Percentiles rank a stretch among this genome's conserved stretches.
phyloP scores from a whole-genome alignment of 257 asterid genomes.

The Petunia axillaris region DNA sequence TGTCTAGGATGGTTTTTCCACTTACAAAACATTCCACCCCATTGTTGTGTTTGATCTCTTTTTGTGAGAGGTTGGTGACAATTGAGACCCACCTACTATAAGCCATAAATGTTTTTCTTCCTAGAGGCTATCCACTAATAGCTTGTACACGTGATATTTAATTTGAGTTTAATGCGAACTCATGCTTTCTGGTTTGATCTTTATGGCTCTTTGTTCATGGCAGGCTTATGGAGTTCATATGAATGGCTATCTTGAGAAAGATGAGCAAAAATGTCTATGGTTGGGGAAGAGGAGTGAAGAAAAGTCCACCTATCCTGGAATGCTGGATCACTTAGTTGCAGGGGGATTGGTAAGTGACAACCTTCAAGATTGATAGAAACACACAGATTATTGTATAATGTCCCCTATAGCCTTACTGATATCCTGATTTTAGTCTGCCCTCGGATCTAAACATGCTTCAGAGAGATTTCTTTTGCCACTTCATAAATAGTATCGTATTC shows the following conservation, averaged over 20 bases:
- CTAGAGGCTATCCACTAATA: not conserved
- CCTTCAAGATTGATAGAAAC: constrained; percentile 17
- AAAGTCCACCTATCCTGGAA: constrained; percentile 85
- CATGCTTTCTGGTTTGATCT: not conserved
- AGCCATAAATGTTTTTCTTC: not conserved
- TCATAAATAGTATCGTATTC: not conserved
- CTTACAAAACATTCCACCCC: not conserved
- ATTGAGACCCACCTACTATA: not conserved
- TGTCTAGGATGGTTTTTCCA: not conserved
- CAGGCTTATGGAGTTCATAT: constrained; percentile 93
- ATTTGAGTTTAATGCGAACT: not conserved
- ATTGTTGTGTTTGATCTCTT: not conserved
- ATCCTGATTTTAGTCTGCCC: not conserved
- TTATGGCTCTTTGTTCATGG: constrained; percentile 23
- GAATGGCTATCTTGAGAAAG: constrained; percentile 85
- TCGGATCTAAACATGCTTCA: constrained; percentile 20
- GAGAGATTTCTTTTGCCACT: not conserved
- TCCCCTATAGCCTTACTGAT: not conserved
- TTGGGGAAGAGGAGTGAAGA: constrained; percentile 82
- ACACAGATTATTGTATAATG: not conserved
- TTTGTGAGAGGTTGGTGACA: not conserved
- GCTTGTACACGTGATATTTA: not conserved
- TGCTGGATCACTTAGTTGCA: constrained; percentile 93
- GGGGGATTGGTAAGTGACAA: constrained; percentile 78
- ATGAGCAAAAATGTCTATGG: constrained; percentile 68